Conservation (phyloP, 2,329 filamentous ascomycete species). For the Sporothrix inflata region DNA sequence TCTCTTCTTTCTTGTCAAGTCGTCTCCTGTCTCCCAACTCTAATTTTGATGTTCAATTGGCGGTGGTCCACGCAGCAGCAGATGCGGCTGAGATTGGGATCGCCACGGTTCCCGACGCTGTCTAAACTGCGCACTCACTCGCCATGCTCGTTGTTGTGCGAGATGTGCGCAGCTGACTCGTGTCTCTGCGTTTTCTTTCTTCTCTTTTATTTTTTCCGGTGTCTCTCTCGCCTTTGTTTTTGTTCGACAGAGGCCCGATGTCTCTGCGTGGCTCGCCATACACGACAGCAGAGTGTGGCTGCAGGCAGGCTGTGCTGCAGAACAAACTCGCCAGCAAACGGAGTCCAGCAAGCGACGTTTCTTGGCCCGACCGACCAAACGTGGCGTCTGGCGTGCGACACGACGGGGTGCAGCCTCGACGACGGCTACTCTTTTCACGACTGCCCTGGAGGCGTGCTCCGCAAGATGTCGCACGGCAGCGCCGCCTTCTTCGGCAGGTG, state of each 20-base stretch:
- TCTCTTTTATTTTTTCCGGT: not conserved
- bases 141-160: not conserved
- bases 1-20: not conserved
- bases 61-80: not conserved
- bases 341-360: not conserved
- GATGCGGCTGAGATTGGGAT: slow-evolving; percentile 21
- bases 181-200: not conserved
- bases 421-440: too few relatives aligned
- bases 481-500: slow-evolving; percentile 3
- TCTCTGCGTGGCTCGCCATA: not conserved
- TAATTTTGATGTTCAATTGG: not conserved
- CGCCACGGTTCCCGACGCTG: not conserved
- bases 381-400: not conserved
- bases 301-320: slow-evolving; percentile 9
- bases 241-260: not conserved
- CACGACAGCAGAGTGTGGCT: not conserved
- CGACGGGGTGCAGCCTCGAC: not conserved
- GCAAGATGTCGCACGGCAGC: slow-evolving; percentile 6
- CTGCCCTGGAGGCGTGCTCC: not conserved
- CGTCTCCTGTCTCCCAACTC: not conserved
- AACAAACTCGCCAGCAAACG: not conserved
- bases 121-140: slow-evolving; percentile 4
- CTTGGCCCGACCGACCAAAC: not conserved
- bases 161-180: not conserved
- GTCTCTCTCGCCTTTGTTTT: not conserved